These are phyloP conservation scores for Phytophthora constricta DNA, from an alignment of 352 stramenopile genomes.

Conservation along the genomic window DNA sequence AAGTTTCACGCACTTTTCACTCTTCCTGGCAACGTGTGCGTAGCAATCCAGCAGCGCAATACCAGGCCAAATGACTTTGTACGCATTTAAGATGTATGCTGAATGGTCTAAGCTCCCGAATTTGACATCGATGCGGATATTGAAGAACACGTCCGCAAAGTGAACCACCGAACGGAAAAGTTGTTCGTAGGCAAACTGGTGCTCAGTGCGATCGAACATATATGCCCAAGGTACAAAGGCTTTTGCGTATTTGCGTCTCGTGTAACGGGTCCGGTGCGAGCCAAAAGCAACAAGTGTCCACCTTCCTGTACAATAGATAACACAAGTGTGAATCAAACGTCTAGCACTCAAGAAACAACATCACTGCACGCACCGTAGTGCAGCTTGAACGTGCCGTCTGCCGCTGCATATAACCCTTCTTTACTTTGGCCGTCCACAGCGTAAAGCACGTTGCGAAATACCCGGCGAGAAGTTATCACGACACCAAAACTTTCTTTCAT, in stretches of 20 bases:
- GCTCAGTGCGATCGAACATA: conserved; percentile 23
- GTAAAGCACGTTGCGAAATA: conserved; percentile 12
- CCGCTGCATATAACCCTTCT: conserved; percentile 16
- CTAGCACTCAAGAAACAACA: neutral
- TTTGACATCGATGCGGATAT: conserved; percentile 1
- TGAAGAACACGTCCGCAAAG: conserved; percentile 14
- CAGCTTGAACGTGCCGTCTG: conserved; percentile 21
- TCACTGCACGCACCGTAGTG: conserved; percentile 4
- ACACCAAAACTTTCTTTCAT: no score
- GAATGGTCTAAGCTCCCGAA: conserved; percentile 27
- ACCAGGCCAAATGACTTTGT: conserved; percentile 10
- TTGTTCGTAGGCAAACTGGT: conserved; percentile 13
- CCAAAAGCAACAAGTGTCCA: conserved; percentile 19
- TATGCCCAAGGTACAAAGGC: conserved; percentile 21
- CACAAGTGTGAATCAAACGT: neutral
- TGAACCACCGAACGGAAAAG: conserved; percentile 3
- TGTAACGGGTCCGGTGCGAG: conserved; percentile 5
- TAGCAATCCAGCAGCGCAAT: conserved; percentile 23
- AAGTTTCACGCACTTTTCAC: no score
- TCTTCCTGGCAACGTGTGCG: conserved; percentile 17
- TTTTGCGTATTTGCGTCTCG: conserved; percentile 10
- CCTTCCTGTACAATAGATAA: conserved; percentile 1
- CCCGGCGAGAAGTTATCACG: neutral
- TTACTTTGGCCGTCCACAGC: conserved; percentile 7
- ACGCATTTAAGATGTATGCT: conserved; percentile 20